Evolutionary conservation across 2,329 filamentous ascomycete genomes (phyloP).

Genomic region (Huntiella moniliformis): DNA sequence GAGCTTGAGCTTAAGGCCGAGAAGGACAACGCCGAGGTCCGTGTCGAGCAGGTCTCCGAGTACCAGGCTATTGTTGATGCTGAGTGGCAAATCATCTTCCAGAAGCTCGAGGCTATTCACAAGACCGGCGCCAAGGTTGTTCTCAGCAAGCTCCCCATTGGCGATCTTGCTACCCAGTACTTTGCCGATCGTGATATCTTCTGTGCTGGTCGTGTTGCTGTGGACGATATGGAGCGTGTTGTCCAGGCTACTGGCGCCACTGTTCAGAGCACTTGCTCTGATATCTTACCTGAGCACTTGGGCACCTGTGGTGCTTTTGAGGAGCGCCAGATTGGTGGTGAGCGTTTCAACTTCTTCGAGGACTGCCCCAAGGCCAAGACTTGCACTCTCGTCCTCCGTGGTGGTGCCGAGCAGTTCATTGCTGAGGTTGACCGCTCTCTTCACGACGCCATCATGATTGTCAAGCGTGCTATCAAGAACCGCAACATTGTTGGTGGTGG

Average conservation of each 20-base stretch:
- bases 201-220: conserved; percentile 82
- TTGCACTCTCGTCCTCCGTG: conserved; percentile 85
- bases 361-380: conserved; percentile 91
- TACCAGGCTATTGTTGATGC: conserved; percentile 99
- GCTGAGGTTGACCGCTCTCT: conserved; percentile 94
- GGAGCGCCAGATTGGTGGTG: conserved; percentile 89
- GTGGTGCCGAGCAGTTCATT: conserved; percentile 96
- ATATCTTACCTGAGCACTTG: conserved; percentile 75
- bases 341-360: conserved; percentile 97
- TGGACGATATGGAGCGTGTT: conserved; percentile 88
- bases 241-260: conserved; percentile 86
- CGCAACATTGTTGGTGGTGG: conserved; percentile 86
- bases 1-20: conserved; percentile 97
- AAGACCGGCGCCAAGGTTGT: conserved; percentile 95
- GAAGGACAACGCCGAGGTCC: conserved; percentile 97
- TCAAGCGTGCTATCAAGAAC: conserved; percentile 94
- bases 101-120: conserved; percentile 91
- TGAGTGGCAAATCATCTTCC: conserved; percentile 99
- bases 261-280: conserved; percentile 87
- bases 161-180: conserved; percentile 91
- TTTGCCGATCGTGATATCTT: conserved; percentile 97
- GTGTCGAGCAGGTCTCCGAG: conserved; percentile 94
- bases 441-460: conserved; percentile 99
- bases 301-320: conserved; percentile 83
- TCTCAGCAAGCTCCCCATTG: conserved; percentile 90